Evolutionary conservation across 2,329 filamentous ascomycete genomes (phyloP).

Genomic region (Aspergillus pseudotamarii): DNA sequence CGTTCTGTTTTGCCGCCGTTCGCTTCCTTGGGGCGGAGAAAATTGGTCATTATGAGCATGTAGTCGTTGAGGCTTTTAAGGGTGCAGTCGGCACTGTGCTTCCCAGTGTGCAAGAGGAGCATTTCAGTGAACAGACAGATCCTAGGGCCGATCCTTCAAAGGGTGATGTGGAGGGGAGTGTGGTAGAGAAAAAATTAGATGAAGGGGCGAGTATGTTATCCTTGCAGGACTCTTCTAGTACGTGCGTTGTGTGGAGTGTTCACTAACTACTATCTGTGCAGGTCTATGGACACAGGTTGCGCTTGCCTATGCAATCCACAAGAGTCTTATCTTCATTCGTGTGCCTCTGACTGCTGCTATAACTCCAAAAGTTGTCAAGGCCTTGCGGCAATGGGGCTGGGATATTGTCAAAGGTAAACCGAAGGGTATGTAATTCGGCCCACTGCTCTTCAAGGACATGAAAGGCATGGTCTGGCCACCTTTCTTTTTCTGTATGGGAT

Average conservation of each 20-base stretch:
- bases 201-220: constrained; percentile 71
- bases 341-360: constrained; percentile 89
- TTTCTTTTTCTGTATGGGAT: not conserved
- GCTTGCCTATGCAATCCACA: constrained; percentile 95
- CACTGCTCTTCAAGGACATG: not conserved
- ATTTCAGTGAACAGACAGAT: constrained; percentile 50
- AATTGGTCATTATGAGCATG: constrained; percentile 65
- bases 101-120: constrained; percentile 31
- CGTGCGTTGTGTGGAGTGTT: not conserved
- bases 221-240: not conserved
- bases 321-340: constrained; percentile 95
- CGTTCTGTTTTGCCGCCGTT: constrained; percentile 91
- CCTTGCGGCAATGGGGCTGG: constrained; percentile 86
- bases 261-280: constrained; percentile 30
- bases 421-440: constrained; percentile 30
- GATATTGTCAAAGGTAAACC: constrained; percentile 79
- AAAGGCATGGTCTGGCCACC: not conserved
- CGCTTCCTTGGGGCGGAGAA: constrained; percentile 78
- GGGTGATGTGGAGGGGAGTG: constrained; percentile 26
- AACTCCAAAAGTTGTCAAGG: constrained; percentile 91
- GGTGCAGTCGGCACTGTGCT: constrained; percentile 37
- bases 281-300: constrained; percentile 82
- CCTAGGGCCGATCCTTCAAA: constrained; percentile 25
- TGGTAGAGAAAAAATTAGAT: constrained; percentile 63
- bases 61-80: constrained; percentile 44